A percentile compares a stretch with the other conserved stretches of the same genome.
These are phyloP conservation scores for Wickerhamomyces xylosicus DNA, from an alignment of 805 yeast species.

Conservation along the genomic window DNA sequence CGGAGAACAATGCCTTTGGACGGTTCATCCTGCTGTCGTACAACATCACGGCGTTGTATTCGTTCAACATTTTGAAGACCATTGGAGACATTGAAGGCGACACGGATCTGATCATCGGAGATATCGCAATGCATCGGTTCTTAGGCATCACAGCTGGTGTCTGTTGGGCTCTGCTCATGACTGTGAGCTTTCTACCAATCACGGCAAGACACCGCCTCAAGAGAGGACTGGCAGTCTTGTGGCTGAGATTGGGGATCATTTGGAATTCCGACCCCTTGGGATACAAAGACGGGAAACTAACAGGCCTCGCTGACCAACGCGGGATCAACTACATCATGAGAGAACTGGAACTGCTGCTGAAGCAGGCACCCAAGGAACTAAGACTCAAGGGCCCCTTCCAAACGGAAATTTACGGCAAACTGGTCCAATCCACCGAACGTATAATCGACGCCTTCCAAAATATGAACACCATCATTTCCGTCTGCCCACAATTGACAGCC, in stretches of 20 bases:
- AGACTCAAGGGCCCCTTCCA: conserved; percentile 72
- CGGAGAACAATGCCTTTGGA: conserved; percentile 47
- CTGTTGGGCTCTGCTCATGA: conserved; percentile 65
- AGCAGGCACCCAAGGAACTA: conserved; percentile 68
- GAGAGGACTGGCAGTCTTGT: conserved; percentile 52
- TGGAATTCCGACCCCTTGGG: conserved; percentile 73
- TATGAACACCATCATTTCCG: conserved; percentile 54
- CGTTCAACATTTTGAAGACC: conserved; percentile 54
- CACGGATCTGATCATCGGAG: conserved; percentile 58
- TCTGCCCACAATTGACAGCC: conserved; percentile 41
- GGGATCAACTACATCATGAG: conserved; percentile 44
- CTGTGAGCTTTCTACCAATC: conserved; percentile 58
- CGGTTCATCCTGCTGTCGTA: conserved; percentile 65
- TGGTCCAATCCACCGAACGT: conserved; percentile 47
- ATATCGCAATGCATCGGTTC: conserved; percentile 72
- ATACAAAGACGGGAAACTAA: conserved; percentile 18
- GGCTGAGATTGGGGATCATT: conserved; percentile 72
- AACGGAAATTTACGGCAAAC: conserved; percentile 32
- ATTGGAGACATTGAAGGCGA: conserved; percentile 58
- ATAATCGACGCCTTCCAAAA: conserved; percentile 72
- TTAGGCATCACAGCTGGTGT: conserved; percentile 66
- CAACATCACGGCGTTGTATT: conserved; percentile 69
- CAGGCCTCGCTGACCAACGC: conserved; percentile 18
- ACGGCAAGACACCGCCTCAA: conserved; percentile 66
- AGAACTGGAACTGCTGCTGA: conserved; percentile 48